Conservation (phyloP, 768 basidiomycete genomes). For the Epithele typhae region DNA sequence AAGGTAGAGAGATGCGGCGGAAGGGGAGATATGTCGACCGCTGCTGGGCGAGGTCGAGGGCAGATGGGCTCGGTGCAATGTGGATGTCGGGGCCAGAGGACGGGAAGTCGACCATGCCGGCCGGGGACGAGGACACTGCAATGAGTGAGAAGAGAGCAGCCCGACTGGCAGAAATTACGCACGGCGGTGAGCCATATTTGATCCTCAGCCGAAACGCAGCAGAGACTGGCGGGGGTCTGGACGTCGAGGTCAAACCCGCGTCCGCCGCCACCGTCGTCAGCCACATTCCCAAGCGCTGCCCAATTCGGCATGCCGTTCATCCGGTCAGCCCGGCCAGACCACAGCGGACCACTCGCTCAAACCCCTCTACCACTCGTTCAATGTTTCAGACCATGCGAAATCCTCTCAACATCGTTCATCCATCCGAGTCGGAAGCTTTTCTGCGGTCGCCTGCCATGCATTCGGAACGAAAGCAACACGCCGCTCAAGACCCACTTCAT, state of each 20-base stretch:
- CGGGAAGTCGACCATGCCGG: constrained; percentile 26
- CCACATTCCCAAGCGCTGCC: constrained; percentile 2
- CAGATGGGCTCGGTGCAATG: constrained; percentile 7
- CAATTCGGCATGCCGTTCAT: no score
- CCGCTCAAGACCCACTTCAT: no score
- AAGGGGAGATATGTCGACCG: constrained; percentile 50
- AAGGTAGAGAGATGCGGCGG: constrained; percentile 41
- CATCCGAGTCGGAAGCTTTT: no score
- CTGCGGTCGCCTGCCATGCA: no score
- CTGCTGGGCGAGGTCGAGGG: constrained; percentile 23
- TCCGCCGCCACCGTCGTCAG: constrained; percentile 17
- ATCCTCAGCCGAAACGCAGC: background rate
- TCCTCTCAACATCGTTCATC: no score
- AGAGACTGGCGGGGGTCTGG: constrained; percentile 1
- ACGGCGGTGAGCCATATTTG: constrained; percentile 13
- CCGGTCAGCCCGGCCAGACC: no score
- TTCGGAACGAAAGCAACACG: no score
- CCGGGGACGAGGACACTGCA: constrained; percentile 13
- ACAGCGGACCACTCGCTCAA: no score
- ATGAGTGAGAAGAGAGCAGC: background rate
- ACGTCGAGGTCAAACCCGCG: constrained; percentile 2
- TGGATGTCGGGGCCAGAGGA: constrained; percentile 14
- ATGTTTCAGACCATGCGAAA: no score
- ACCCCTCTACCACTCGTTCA: no score
- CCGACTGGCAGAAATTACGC: background rate